Percentiles rank a stretch among this genome's conserved stretches.
Evolutionary conservation across 2,329 filamentous ascomycete genomes (phyloP).

Genomic region (Neopestalotiopsis sp.): DNA sequence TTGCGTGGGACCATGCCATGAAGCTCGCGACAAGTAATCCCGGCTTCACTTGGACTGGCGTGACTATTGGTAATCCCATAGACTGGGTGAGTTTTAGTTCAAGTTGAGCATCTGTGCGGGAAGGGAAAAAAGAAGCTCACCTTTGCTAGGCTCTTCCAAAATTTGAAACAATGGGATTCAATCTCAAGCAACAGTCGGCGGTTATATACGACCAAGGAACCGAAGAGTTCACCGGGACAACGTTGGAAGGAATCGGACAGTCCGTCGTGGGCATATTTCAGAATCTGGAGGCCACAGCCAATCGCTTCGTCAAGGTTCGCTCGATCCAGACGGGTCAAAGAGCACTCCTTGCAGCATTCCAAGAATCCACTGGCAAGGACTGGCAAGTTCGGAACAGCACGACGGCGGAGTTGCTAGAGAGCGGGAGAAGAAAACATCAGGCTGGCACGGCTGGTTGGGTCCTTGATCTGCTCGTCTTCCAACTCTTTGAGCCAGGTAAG

Average conservation of each 20-base stretch:
- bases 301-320: constrained; percentile 33
- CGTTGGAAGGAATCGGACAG: constrained; percentile 34
- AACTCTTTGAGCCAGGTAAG: constrained; percentile 35
- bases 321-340: constrained; percentile 32
- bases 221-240: constrained; percentile 35
- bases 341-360: constrained; percentile 31
- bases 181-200: constrained; percentile 26
- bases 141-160: constrained; percentile 19
- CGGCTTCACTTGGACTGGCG: constrained; percentile 34
- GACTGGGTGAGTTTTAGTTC: constrained; percentile 32
- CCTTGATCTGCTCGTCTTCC: constrained; percentile 34
- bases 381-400: constrained; percentile 29
- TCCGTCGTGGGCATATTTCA: constrained; percentile 22
- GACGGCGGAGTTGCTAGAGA: constrained; percentile 23
- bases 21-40: constrained; percentile 24
- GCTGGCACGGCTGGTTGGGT: constrained; percentile 29
- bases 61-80: constrained; percentile 36
- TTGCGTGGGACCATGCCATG: constrained; percentile 29
- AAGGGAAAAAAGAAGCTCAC: background rate
- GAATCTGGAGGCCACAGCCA: constrained; percentile 22
- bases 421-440: constrained; percentile 28
- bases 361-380: constrained; percentile 22
- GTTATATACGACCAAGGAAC: constrained; percentile 33
- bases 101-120: background rate
- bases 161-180: constrained; percentile 36